These are phyloP conservation scores for Alternaria arborescens DNA, from an alignment of 2,329 filamentous ascomycete genomes.

Conservation along the genomic window DNA sequence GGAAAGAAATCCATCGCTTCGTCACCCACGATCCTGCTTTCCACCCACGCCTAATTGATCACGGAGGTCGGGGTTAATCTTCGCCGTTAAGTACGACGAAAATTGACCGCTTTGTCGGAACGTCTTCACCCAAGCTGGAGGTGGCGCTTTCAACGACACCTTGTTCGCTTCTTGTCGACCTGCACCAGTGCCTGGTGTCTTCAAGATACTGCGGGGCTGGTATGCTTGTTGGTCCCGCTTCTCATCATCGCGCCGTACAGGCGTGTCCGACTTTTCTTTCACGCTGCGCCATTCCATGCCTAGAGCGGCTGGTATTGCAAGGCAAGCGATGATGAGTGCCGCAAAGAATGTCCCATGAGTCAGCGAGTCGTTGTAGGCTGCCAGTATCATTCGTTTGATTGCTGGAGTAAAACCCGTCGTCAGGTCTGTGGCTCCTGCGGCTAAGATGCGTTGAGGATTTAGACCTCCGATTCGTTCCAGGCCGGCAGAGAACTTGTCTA, in stretches of 20 bases:
- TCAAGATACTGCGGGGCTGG: slow-evolving; percentile 1
- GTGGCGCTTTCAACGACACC: slow-evolving; percentile 12
- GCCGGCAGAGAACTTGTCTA: slow-evolving; percentile 53
- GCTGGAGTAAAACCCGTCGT: slow-evolving; percentile 44
- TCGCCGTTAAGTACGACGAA: slow-evolving; percentile 35
- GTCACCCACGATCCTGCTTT: slow-evolving; percentile 1
- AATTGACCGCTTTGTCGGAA: slow-evolving; percentile 36
- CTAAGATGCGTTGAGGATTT: slow-evolving; percentile 50
- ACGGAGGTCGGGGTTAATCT: slow-evolving; percentile 37
- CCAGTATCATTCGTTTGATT: slow-evolving; percentile 25
- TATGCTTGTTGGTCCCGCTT: slow-evolving; percentile 7
- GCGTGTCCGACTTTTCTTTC: slow-evolving; percentile 56
- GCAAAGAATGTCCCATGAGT: slow-evolving; percentile 63
- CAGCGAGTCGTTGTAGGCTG: slow-evolving; percentile 42
- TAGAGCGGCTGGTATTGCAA: slow-evolving; percentile 63
- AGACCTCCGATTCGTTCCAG: slow-evolving; percentile 49
- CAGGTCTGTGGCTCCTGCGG: slow-evolving; percentile 66
- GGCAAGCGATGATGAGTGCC: slow-evolving; percentile 62
- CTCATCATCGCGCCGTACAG: slow-evolving; percentile 21
- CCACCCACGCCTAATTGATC: slow-evolving; percentile 15
- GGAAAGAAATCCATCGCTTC: neutral
- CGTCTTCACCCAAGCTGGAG: slow-evolving; percentile 26
- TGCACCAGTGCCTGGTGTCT: slow-evolving; percentile 1
- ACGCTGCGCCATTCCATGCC: slow-evolving; percentile 72
- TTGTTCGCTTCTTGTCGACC: slow-evolving; percentile 2